Evolutionary conservation across 495 filamentous ascomycete species (phyloP).

Genomic region (Aspergillus campestris): DNA sequence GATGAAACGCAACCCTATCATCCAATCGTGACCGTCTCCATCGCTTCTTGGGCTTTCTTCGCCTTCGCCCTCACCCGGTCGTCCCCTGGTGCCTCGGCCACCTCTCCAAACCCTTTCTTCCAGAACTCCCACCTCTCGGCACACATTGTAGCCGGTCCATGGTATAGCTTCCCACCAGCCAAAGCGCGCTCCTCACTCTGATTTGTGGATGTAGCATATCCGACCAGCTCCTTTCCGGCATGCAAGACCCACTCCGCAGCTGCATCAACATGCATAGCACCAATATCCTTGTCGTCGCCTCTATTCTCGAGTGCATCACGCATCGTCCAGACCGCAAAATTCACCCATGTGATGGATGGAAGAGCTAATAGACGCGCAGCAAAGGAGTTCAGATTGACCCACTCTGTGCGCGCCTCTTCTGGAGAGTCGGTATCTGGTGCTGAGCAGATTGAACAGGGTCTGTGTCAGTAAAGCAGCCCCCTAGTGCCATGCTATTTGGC

Average conservation of each 20-base stretch:
- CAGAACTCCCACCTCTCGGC: slow-evolving; percentile 2
- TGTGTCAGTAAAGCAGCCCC: neutral
- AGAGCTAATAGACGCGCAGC: neutral
- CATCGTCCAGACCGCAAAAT: neutral
- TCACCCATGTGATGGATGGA: neutral
- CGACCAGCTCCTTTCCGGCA: neutral
- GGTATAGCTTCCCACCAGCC: neutral
- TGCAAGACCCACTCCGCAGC: neutral
- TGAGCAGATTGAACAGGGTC: neutral
- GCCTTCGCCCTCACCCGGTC: neutral
- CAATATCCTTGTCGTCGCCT: neutral
- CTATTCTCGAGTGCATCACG: neutral
- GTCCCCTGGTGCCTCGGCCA: neutral
- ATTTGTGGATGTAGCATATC: neutral
- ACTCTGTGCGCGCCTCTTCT: neutral
- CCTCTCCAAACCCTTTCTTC: slow-evolving; percentile 1
- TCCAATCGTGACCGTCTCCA: neutral
- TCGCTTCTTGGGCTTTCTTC: neutral
- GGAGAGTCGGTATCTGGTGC: neutral
- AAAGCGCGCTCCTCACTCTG: neutral
- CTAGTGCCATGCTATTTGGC: neutral
- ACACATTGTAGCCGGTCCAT: neutral
- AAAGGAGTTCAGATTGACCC: slow-evolving; percentile 3
- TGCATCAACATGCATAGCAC: neutral
- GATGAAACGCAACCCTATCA: neutral